Percentiles rank a stretch among this genome's conserved stretches.
These are phyloP conservation scores for Cucurbita moschata DNA, from an alignment of 306 rosid genomes.

Conservation along the genomic window DNA sequence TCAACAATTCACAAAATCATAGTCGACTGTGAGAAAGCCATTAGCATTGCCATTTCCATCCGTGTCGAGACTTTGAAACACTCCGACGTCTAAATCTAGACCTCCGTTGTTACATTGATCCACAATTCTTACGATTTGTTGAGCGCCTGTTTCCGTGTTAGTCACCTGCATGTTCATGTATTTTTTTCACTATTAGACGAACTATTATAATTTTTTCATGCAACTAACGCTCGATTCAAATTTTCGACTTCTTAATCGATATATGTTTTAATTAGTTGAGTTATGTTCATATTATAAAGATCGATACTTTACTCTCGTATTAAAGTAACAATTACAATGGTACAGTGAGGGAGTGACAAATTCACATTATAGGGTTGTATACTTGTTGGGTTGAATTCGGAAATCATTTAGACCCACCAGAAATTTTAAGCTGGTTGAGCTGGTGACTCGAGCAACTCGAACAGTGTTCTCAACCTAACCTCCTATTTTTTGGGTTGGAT, in stretches of 20 bases:
- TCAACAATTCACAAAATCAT: neutral
- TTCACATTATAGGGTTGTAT: no score
- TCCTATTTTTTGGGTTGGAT: no score
- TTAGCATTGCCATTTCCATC: constrained; percentile 8
- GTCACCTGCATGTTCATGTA: constrained; percentile 30
- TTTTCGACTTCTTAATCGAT: no score
- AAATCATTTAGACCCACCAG: no score
- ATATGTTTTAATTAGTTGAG: no score
- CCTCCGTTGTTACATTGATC: constrained; percentile 50
- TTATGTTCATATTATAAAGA: neutral
- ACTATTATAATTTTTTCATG: neutral
- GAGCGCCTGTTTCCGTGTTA: constrained; percentile 24
- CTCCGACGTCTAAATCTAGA: constrained; percentile 35
- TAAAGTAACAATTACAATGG: no score
- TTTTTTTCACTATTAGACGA: neutral
- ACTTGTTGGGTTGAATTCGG: no score
- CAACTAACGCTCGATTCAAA: neutral
- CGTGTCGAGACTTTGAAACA: constrained; percentile 27
- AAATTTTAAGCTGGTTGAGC: no score
- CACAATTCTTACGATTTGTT: constrained; percentile 34
- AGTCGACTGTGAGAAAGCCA: neutral
- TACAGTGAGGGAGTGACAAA: no score
- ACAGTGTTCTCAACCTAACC: no score
- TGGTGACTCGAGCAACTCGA: no score
- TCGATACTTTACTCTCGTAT: neutral